phyloP scores from a whole-genome alignment of 225 moss, liverwort and hornwort species.

The Polytrichum formosum region DNA sequence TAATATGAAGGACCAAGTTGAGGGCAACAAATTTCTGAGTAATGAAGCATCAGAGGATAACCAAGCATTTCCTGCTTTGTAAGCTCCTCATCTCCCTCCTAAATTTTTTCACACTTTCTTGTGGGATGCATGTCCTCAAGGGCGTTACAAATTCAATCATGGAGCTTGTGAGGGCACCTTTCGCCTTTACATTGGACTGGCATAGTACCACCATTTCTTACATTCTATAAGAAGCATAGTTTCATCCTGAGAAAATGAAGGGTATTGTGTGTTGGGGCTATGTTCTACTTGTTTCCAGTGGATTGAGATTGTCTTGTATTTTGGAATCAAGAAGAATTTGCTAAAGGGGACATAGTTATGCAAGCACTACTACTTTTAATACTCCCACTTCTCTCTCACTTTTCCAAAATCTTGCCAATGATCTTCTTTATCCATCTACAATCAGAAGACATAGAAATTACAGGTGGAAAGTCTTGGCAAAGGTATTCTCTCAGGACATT shows the following conservation, averaged over 20 bases:
- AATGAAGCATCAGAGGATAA: conserved; percentile 82
- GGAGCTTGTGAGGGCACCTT: too few relatives aligned
- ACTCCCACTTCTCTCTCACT: background rate
- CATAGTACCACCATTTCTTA: too few relatives aligned
- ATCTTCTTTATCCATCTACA: background rate
- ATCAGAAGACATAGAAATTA: background rate
- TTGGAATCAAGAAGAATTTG: background rate
- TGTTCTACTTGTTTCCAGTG: too few relatives aligned
- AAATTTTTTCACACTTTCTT: too few relatives aligned
- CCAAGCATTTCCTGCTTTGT: conserved; percentile 55
- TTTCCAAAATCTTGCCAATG: background rate
- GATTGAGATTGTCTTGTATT: background rate
- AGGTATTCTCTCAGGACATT: background rate
- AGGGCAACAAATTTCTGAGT: conserved; percentile 68
- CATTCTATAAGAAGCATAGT: too few relatives aligned
- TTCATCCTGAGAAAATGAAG: too few relatives aligned
- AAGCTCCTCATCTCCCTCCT: conserved; percentile 2
- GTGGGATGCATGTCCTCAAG: too few relatives aligned
- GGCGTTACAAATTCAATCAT: too few relatives aligned
- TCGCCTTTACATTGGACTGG: too few relatives aligned
- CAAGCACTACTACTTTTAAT: too few relatives aligned
- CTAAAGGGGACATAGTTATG: too few relatives aligned
- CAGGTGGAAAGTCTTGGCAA: background rate
- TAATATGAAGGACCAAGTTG: conserved; percentile 60
- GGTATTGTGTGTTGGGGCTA: too few relatives aligned